Conservation (phyloP, 495 filamentous ascomycete species). For the Tetracladium setigerum region DNA sequence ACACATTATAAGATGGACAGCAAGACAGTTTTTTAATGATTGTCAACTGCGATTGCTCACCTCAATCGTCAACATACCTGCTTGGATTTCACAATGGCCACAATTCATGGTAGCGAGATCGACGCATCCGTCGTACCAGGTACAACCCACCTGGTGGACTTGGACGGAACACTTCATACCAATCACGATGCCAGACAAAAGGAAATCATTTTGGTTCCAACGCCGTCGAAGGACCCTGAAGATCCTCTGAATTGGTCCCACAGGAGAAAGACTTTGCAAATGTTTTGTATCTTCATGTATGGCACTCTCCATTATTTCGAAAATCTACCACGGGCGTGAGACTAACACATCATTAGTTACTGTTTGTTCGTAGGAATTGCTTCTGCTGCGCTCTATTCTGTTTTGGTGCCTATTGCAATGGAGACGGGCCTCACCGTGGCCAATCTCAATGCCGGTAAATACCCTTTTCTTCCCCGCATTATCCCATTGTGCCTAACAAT, state of each 20-base stretch:
- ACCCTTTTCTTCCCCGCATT: too few species aligned
- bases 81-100: background rate
- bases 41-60: too few species aligned
- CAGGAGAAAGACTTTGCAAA: conserved; percentile 45
- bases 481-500: background rate
- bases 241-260: conserved; percentile 58
- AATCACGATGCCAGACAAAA: conserved; percentile 33
- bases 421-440: conserved; percentile 29
- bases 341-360: conserved; percentile 10
- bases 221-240: conserved; percentile 49
- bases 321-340: background rate
- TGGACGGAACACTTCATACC: conserved; percentile 28
- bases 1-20: too few species aligned
- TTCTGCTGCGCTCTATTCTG: conserved; percentile 22
- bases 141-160: conserved; percentile 26
- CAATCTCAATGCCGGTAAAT: conserved; percentile 1
- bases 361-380: conserved; percentile 21
- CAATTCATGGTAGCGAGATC: conserved; percentile 1
- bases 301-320: background rate
- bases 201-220: conserved; percentile 53
- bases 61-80: background rate
- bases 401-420: conserved; percentile 21
- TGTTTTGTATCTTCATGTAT: conserved; percentile 27
- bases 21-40: too few species aligned
- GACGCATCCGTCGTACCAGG: conserved; percentile 17